A percentile compares a stretch with the other conserved stretches of the same genome.
Evolutionary conservation across 345 rosid genomes (phyloP).

Genomic region (Mallotus nudiflorus): DNA sequence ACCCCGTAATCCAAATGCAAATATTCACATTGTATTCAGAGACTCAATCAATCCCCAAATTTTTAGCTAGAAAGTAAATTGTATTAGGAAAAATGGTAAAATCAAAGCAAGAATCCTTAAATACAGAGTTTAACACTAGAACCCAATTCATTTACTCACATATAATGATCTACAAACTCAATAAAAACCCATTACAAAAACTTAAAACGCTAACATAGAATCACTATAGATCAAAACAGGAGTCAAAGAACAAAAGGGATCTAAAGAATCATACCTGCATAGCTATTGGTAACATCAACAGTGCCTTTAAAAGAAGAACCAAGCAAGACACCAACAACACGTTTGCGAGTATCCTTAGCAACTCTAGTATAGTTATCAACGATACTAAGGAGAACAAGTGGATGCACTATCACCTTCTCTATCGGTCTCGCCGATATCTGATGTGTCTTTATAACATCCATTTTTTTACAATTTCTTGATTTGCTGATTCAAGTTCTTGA

Average conservation of each 20-base stretch:
- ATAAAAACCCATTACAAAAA: neutral
- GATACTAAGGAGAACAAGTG: slow-evolving; percentile 91
- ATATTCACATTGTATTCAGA: too few species aligned
- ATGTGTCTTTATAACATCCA: slow-evolving; percentile 96
- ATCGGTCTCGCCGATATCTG: slow-evolving; percentile 77
- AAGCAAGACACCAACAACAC: slow-evolving; percentile 34
- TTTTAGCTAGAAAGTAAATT: neutral
- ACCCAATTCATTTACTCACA: neutral
- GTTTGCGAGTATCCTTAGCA: slow-evolving; percentile 29
- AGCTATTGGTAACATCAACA: slow-evolving; percentile 36
- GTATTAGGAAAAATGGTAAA: neutral
- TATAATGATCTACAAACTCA: neutral
- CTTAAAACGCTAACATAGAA: neutral
- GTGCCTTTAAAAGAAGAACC: slow-evolving; percentile 33
- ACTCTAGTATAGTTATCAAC: slow-evolving; percentile 70
- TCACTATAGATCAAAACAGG: neutral
- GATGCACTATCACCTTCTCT: slow-evolving; percentile 94
- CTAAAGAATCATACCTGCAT: slow-evolving; percentile 23
- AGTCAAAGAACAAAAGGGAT: neutral
- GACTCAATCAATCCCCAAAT: neutral
- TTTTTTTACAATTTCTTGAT: slow-evolving; percentile 21
- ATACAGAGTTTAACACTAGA: neutral
- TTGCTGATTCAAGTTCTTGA: neutral
- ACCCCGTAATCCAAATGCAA: too few species aligned
- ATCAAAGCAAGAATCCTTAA: neutral